phyloP scores from a whole-genome alignment of 148 eudicot species.

The Dianthus caryophyllus region DNA sequence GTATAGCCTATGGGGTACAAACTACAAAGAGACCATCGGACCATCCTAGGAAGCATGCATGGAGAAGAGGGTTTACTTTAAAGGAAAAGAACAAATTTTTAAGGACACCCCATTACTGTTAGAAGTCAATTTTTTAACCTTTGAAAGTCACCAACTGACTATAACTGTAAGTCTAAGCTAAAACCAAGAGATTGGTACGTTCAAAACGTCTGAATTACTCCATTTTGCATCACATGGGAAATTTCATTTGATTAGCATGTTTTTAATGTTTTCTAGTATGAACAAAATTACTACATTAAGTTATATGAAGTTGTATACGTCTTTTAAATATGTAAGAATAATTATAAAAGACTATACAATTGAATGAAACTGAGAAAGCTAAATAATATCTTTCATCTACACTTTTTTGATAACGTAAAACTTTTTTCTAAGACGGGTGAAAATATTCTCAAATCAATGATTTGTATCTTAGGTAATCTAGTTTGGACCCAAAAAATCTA shows the following conservation, averaged over 20 bases:
- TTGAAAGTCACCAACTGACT: neutral
- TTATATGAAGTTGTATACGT: too few species aligned
- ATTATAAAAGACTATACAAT: too few species aligned
- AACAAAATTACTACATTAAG: neutral
- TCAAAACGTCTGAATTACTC: neutral
- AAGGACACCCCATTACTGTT: slow-evolving; percentile 7
- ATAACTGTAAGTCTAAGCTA: neutral
- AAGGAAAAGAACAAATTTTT: neutral
- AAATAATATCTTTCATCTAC: too few species aligned
- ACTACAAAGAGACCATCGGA: too few species aligned
- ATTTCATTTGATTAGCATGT: slow-evolving; percentile 6
- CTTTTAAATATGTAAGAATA: too few species aligned
- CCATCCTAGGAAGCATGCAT: neutral
- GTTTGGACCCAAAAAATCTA: slow-evolving; percentile 34
- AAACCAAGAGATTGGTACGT: neutral
- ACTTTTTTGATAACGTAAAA: neutral
- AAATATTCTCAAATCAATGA: slow-evolving; percentile 16
- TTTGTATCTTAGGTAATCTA: slow-evolving; percentile 26
- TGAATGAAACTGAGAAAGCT: too few species aligned
- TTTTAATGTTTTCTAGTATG: neutral
- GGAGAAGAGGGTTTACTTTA: slow-evolving; percentile 7
- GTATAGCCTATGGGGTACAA: too few species aligned
- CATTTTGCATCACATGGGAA: slow-evolving; percentile 15
- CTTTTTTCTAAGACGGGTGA: too few species aligned
- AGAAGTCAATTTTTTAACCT: slow-evolving; percentile 11